Evolutionary conservation across 2,329 filamentous ascomycete genomes (phyloP).

Genomic region (Cryphonectria carpinicola): DNA sequence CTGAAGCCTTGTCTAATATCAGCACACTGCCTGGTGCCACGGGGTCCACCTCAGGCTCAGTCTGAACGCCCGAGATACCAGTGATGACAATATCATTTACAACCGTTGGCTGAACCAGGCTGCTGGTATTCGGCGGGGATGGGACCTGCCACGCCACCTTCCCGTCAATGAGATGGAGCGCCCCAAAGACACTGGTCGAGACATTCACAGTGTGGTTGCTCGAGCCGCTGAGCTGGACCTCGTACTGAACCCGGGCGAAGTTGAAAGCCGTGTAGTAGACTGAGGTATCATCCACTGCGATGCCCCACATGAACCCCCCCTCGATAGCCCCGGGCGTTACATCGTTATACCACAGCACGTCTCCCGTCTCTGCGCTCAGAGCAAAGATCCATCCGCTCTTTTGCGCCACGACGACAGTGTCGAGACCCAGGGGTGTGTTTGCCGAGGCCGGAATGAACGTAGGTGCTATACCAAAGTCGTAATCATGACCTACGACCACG

Average conservation of each 20-base stretch:
- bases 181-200: constrained; percentile 3
- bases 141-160: neutral
- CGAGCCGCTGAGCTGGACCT: neutral
- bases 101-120: neutral
- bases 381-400: constrained; percentile 39
- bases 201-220: neutral
- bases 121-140: neutral
- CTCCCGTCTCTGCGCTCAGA: constrained; percentile 34
- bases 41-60: neutral
- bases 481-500: too few species aligned
- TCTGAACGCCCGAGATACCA: neutral
- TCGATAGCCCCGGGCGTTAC: constrained; percentile 34
- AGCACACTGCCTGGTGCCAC: neutral
- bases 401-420: constrained; percentile 37
- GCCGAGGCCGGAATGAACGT: constrained; percentile 34
- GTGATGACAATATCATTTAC: constrained; percentile 6
- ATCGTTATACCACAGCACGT: constrained; percentile 33
- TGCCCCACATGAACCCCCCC: constrained; percentile 39
- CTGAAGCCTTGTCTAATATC: neutral
- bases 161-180: neutral
- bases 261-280: constrained; percentile 39
- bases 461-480: constrained; percentile 25
- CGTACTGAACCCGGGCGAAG: constrained; percentile 14
- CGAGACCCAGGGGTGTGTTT: constrained; percentile 28
- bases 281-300: constrained; percentile 36